Evolutionary conservation across 257 asterid species (phyloP).

Genomic region (Marsdenia floribunda): DNA sequence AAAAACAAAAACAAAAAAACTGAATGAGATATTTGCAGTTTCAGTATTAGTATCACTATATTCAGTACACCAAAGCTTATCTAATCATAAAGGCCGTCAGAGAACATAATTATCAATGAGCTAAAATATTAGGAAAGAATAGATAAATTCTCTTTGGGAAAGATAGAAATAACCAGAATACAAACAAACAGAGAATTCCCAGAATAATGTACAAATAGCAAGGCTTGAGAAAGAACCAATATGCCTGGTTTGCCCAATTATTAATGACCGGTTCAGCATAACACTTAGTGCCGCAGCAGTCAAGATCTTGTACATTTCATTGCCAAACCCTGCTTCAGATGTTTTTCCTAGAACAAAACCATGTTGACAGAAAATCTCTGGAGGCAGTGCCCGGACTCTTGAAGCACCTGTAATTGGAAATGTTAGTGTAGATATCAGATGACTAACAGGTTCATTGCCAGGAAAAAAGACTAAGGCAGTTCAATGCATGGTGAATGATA

Average conservation of each 20-base stretch:
- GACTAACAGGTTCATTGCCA: no score
- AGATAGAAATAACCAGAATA: background rate
- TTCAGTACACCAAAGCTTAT: background rate
- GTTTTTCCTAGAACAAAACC: constrained; percentile 94
- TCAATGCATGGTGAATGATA: background rate
- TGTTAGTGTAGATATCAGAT: background rate
- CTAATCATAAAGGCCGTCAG: background rate
- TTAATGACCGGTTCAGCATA: constrained; percentile 96
- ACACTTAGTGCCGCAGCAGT: constrained; percentile 94
- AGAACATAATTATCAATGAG: background rate
- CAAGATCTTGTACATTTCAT: constrained; percentile 88
- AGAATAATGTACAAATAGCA: constrained; percentile 31
- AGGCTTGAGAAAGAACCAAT: constrained; percentile 95
- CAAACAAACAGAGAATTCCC: background rate
- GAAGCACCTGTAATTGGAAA: constrained; percentile 56
- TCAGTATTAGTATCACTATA: background rate
- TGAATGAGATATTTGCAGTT: background rate
- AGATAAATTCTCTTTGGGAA: background rate
- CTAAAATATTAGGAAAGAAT: background rate
- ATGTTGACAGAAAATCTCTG: constrained; percentile 79
- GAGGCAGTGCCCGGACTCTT: constrained; percentile 58
- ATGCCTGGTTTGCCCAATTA: constrained; percentile 99
- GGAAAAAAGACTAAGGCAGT: background rate
- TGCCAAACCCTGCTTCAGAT: constrained; percentile 97
- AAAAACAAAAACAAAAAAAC: background rate